These are phyloP conservation scores for Kitagawia praeruptora DNA, from an alignment of 129 eudicot species.

Conservation along the genomic window DNA sequence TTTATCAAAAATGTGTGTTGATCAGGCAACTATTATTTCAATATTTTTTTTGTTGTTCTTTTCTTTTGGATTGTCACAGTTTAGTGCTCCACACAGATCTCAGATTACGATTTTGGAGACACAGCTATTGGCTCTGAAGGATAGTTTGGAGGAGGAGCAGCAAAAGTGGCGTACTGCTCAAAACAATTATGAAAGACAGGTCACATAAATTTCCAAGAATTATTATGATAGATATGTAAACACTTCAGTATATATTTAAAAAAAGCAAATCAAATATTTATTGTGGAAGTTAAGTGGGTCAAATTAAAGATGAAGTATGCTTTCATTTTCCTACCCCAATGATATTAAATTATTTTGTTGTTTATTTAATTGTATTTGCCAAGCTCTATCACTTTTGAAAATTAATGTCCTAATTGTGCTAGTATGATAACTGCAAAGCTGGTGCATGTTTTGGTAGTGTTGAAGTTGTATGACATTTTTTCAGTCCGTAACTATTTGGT, in stretches of 20 bases:
- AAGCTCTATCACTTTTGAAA: neutral
- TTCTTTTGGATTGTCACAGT: neutral
- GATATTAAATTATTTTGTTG: neutral
- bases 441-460: neutral
- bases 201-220: neutral
- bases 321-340: neutral
- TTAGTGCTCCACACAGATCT: conserved; percentile 17
- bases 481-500: too few species aligned
- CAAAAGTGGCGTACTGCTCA: conserved; percentile 67
- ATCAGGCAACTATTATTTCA: neutral
- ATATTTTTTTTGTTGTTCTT: neutral
- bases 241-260: neutral
- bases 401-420: neutral
- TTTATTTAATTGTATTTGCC: neutral
- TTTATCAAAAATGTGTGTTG: conserved; percentile 29
- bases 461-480: neutral
- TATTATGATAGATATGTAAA: neutral
- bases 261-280: neutral
- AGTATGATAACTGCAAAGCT: neutral
- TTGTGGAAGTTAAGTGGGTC: neutral
- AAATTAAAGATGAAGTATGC: neutral
- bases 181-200: conserved; percentile 91
- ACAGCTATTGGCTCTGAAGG: conserved; percentile 48
- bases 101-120: conserved; percentile 50
- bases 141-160: conserved; percentile 72